phyloP scores from a whole-genome alignment of 1,139 yeast genomes.

The Geotrichum histeridarum region DNA sequence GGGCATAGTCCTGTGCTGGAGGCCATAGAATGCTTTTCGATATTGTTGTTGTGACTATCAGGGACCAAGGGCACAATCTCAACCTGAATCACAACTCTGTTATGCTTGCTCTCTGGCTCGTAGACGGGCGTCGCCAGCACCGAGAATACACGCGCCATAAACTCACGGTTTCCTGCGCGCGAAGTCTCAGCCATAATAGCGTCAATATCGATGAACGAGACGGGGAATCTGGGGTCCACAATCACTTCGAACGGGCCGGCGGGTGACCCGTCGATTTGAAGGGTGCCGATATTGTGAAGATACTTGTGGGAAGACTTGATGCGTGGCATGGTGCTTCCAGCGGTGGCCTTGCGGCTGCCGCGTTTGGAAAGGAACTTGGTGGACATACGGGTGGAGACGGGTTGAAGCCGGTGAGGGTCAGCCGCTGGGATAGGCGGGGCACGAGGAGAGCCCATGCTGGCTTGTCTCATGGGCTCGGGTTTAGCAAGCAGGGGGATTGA shows the following conservation, averaged over 20 bases:
- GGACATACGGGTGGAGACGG: not conserved
- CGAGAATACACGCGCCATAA: constrained; percentile 9
- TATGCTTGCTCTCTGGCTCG: constrained; percentile 8
- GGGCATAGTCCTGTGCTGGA: too few relatives aligned
- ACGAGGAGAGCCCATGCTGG: not conserved
- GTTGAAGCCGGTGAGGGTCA: not conserved
- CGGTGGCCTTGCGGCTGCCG: not conserved
- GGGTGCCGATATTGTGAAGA: constrained; percentile 8
- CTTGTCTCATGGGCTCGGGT: not conserved
- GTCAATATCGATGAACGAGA: constrained; percentile 17
- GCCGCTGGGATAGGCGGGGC: not conserved
- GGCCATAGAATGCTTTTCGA: not conserved
- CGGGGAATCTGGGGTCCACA: constrained; percentile 16
- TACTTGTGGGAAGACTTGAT: constrained; percentile 7
- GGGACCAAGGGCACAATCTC: constrained; percentile 1
- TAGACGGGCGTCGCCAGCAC: constrained; percentile 14
- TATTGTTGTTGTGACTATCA: not conserved
- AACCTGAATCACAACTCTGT: constrained; percentile 12
- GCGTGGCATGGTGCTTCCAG: not conserved
- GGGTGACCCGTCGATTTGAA: not conserved
- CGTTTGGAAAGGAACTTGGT: not conserved
- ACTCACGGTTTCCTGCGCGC: constrained; percentile 3
- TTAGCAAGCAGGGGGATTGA: not conserved
- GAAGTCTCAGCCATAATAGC: constrained; percentile 9
- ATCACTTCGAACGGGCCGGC: constrained; percentile 2